These are phyloP conservation scores for Penicillium silybi DNA, from an alignment of 495 filamentous ascomycete genomes.

Conservation along the genomic window DNA sequence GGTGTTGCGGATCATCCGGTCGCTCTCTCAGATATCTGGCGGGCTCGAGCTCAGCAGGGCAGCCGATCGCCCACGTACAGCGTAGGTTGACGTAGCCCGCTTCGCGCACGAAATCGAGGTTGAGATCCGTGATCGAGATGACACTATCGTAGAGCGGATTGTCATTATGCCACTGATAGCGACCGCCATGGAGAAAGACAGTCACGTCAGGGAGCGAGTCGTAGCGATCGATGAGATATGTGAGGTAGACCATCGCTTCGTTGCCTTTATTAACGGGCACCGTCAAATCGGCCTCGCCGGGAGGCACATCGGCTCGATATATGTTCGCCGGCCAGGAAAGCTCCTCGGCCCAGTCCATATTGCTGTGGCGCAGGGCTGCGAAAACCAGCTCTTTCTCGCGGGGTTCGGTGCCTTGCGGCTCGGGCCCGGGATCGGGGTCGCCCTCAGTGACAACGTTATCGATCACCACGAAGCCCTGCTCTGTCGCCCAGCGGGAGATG, in stretches of 20 bases:
- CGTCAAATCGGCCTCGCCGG: constrained; percentile 27
- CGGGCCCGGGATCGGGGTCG: not conserved
- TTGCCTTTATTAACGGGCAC: constrained; percentile 56
- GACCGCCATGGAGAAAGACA: constrained; percentile 44
- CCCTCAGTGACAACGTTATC: not conserved
- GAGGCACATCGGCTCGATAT: constrained; percentile 47
- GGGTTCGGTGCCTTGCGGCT: not conserved
- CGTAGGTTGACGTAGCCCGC: constrained; percentile 50
- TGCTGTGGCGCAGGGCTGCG: constrained; percentile 19
- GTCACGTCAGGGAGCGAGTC: constrained; percentile 37
- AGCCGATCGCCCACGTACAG: constrained; percentile 43
- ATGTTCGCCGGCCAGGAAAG: constrained; percentile 40
- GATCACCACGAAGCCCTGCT: not conserved
- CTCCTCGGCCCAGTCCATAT: constrained; percentile 28
- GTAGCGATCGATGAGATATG: constrained; percentile 51
- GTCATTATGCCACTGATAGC: constrained; percentile 51
- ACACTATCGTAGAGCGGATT: constrained; percentile 43
- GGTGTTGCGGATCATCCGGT: constrained; percentile 15
- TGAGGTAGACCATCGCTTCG: constrained; percentile 62
- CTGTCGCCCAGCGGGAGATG: not conserved
- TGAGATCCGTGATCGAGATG: constrained; percentile 23
- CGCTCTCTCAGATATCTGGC: constrained; percentile 22
- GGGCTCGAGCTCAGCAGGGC: constrained; percentile 31
- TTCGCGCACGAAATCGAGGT: constrained; percentile 19
- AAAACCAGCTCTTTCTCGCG: constrained; percentile 25